Base-by-base conservation (phyloP, 2,329 filamentous ascomycete species). In the Curvularia eragrostidis region DNA sequence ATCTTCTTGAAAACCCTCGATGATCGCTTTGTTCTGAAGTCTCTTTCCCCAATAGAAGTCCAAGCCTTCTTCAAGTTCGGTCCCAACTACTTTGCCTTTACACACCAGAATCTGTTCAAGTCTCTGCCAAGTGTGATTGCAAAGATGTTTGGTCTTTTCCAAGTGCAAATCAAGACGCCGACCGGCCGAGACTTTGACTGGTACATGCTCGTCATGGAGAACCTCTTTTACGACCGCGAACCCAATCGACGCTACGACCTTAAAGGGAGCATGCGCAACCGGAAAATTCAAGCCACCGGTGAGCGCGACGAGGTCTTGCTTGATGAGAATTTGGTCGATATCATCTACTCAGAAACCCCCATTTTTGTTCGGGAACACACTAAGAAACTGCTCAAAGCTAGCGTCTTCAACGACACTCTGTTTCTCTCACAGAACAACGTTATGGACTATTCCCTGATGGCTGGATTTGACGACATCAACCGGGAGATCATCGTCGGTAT, bases 361-460 rank as follows among this genome's bases (percentile, higher is more conserved):
- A 84, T 99, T 15, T 99, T 99, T 75, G 90, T 94, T 9, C 88
- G 96, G 46, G 95, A 99, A 76, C 94, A 99, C 78, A 94, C 92
- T 23, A 97, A 97, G 81, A 97, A 96, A 75, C 84, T 98, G 12
- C 85, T 99, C 30, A 87, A 92, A 61, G 91, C 91, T 51, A 95
- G 91, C 9, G 93, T 99, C 2, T 98, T 93, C 88, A 99, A 99
- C 74, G 96, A 99, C 74, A 99, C 96, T 1, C 82, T 99, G 26
- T 99, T 98, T 80, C 80, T 99, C 51, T 93, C 91, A 47, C 88
- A 93, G 38, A 94, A 98, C 73, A 95, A 98, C 69, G 95, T 99
- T 53, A 99, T 99, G 95, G 95, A 99, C 78, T 99, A 99, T 79
- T 95, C 90, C 23, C 85, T 99, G 43, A 99, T 99, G 95, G 93